These are phyloP conservation scores for Platanthera guangdongensis DNA, from an alignment of 106 monocot genomes.

Conservation along the genomic window DNA sequence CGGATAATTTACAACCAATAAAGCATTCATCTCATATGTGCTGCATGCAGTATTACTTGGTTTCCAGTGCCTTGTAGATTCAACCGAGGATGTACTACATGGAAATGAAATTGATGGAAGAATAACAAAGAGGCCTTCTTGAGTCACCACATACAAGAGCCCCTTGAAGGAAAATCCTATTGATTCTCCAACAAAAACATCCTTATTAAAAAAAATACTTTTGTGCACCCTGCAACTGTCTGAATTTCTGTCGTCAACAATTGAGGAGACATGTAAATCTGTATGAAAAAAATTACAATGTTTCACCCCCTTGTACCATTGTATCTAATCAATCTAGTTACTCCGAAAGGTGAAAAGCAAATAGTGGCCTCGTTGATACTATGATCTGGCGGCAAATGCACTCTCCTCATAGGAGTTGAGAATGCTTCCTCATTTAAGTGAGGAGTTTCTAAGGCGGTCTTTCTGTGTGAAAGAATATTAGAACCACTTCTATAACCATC, in stretches of 20 bases:
- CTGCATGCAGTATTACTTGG: constrained; percentile 15
- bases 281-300: constrained; percentile 48
- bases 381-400: constrained; percentile 58
- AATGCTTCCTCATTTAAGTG: constrained; percentile 3
- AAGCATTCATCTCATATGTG: constrained; percentile 12
- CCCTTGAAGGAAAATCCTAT: constrained; percentile 73
- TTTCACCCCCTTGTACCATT: constrained; percentile 11
- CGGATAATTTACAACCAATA: constrained; percentile 15
- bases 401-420: constrained; percentile 32
- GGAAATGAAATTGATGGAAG: constrained; percentile 70
- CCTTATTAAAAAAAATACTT: constrained; percentile 19
- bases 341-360: constrained; percentile 76
- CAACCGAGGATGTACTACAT: constrained; percentile 14
- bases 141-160: constrained; percentile 64
- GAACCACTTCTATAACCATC: constrained; percentile 29
- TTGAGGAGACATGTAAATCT: constrained; percentile 35
- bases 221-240: neutral
- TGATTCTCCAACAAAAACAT: constrained; percentile 37
- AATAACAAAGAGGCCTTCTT: constrained; percentile 65
- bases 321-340: constrained; percentile 44
- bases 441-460: constrained; percentile 6
- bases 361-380: constrained; percentile 27
- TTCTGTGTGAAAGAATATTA: constrained; percentile 14
- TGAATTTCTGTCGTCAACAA: constrained; percentile 43
- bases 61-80: constrained; percentile 34